These are phyloP conservation scores for Ophiostoma himal-ulmi DNA, from an alignment of 2,329 filamentous ascomycete species.

Conservation along the genomic window DNA sequence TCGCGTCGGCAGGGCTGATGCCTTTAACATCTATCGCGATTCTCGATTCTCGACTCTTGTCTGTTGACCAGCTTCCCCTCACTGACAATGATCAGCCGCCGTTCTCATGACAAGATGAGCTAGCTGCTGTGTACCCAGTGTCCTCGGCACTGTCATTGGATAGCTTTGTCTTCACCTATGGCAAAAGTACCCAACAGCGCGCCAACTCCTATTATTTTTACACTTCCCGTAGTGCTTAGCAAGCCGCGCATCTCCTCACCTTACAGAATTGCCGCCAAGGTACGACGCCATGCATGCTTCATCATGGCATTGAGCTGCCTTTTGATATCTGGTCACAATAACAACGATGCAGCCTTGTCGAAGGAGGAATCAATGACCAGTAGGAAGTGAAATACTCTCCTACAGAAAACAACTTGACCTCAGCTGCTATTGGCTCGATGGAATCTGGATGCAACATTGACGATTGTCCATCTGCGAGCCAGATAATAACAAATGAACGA, in stretches of 20 bases:
- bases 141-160: conserved; percentile 18
- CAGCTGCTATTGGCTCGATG: not conserved
- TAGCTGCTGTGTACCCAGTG: conserved; percentile 17
- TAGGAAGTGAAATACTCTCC: not conserved
- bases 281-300: not conserved
- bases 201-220: not conserved
- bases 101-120: not conserved
- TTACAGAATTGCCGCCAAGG: not conserved
- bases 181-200: not conserved
- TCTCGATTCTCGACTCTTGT: not conserved
- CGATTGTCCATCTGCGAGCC: not conserved
- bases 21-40: not conserved
- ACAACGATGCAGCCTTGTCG: not conserved
- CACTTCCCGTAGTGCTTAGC: not conserved
- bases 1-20: not conserved
- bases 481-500: not conserved
- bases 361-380: not conserved
- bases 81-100: not conserved
- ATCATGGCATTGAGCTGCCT: not conserved
- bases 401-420: not conserved
- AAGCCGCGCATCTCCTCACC: not conserved
- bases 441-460: not conserved
- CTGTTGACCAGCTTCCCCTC: conserved; percentile 1
- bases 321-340: not conserved
- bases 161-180: not conserved